Evolutionary conservation across 106 monocot species (phyloP), one percentile per base, ranked within the genome.

Genomic region (Allium fistulosum): DNA sequence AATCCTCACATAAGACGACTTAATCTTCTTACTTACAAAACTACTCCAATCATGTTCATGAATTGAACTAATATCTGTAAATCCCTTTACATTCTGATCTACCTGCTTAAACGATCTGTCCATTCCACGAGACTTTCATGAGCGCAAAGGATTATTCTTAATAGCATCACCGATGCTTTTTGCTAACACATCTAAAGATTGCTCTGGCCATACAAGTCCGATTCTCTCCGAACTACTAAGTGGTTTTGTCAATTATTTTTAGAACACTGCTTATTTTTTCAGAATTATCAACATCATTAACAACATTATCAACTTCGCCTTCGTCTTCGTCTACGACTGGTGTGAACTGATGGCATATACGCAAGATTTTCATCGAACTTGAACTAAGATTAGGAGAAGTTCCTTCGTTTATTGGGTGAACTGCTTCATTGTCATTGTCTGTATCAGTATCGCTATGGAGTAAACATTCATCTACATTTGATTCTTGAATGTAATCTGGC

Each of bases 151-250:
- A 8, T 60, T 69, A 46, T 75, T 58, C 26, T 16, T 72, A 17
- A 59, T 51, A 7, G 61, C 69, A 49, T 22, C 48, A 58, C 69
- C 37, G 1, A 37, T 37, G 37, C 37, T 26, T 58, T 69, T 81
- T 10, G 75, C 37, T 51, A 78, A 51, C 67, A 96, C 65, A 57
- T 92, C 72, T 53, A 92, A 57, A 18, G 92, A 84, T 62, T 92
- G 88, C 57, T 97, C 96, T 22, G 96, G 96, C 96, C 96, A 97
- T 14, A 74, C 75, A 61, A 97, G 70, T 8, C 92, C 88, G 58
- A 97, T 74, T 74, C 71, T 92, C 62, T 91, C 88, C 12, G 86
- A 88, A 53, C 59, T 80, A 65, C 86, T 87, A 11, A 92, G 68
- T 8, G 70, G 70, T 82, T 76, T 92, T 14, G 70, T 48, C 49